Conservation (phyloP, 2,329 filamentous ascomycete genomes). For the Aspergillus pseudonomiae region DNA sequence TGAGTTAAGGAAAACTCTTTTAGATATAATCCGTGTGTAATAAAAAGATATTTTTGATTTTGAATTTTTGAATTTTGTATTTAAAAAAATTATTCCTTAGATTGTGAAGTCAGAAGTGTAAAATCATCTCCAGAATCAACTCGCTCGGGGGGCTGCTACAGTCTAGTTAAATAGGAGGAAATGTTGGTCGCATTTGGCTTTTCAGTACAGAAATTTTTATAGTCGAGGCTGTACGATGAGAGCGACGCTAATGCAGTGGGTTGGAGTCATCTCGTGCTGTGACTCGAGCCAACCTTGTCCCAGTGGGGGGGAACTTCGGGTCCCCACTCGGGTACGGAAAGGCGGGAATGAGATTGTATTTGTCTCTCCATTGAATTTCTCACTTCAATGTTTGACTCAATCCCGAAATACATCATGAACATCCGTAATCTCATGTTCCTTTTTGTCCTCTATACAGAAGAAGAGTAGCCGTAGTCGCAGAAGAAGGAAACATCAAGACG, state of each 20-base stretch:
- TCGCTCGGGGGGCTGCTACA: neutral
- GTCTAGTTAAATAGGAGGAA: neutral
- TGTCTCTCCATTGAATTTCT: neutral
- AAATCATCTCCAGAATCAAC: neutral
- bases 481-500: neutral
- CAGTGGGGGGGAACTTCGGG: neutral
- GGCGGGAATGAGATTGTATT: neutral
- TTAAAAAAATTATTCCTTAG: neutral
- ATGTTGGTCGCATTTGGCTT: neutral
- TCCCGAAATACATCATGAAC: neutral
- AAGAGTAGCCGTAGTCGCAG: too few relatives aligned
- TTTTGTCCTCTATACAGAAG: neutral
- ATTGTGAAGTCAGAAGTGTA: neutral
- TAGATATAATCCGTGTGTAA: too few relatives aligned
- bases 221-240: neutral
- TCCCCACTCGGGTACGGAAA: neutral
- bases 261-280: neutral
- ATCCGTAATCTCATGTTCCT: neutral
- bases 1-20: neutral
- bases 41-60: too few relatives aligned
- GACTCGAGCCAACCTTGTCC: conserved; percentile 1
- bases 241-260: conserved; percentile 2
- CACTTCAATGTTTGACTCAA: neutral
- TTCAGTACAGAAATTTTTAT: neutral
- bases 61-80: too few relatives aligned